phyloP scores from a whole-genome alignment of 1,284 basidiomycete species.

The Hymenochaete sp. region DNA sequence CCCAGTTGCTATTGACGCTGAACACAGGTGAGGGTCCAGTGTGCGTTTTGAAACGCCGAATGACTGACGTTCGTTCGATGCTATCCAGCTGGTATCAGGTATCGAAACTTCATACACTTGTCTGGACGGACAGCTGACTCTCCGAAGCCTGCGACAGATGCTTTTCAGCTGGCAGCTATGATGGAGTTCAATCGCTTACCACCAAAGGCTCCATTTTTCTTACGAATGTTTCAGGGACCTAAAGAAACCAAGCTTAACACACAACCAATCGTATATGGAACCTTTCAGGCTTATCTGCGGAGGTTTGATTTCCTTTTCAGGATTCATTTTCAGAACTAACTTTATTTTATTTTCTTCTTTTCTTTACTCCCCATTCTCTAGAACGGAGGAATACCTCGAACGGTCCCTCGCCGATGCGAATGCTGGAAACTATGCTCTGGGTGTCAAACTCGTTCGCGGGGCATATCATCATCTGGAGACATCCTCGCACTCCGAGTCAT shows the following conservation, averaged over 20 bases:
- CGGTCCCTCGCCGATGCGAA: conserved; percentile 65
- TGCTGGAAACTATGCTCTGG: conserved; percentile 67
- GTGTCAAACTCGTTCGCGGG: conserved; percentile 91
- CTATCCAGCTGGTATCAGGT: conserved; percentile 56
- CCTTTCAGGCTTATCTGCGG: conserved; percentile 80
- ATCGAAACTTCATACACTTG: conserved; percentile 4
- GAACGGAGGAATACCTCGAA: conserved; percentile 61
- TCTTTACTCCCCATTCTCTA: conserved; percentile 24
- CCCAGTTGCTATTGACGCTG: conserved; percentile 73
- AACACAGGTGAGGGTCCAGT: conserved; percentile 54
- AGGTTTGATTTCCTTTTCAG: conserved; percentile 34
- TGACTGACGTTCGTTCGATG: neutral
- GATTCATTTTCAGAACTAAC: neutral
- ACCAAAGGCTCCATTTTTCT: neutral
- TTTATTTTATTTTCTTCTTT: neutral
- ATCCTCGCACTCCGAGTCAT: conserved; percentile 31
- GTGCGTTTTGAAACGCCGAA: neutral
- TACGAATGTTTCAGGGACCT: too few relatives aligned
- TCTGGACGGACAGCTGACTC: too few relatives aligned
- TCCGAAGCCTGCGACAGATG: conserved; percentile 68
- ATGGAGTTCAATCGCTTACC: conserved; percentile 64
- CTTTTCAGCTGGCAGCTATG: conserved; percentile 66
- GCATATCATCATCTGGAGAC: conserved; percentile 84
- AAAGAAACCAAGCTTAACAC: too few relatives aligned
- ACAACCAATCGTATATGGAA: conserved; percentile 69